These are phyloP conservation scores for Metschnikowia matae DNA, from an alignment of 805 yeast species.

Conservation along the genomic window DNA sequence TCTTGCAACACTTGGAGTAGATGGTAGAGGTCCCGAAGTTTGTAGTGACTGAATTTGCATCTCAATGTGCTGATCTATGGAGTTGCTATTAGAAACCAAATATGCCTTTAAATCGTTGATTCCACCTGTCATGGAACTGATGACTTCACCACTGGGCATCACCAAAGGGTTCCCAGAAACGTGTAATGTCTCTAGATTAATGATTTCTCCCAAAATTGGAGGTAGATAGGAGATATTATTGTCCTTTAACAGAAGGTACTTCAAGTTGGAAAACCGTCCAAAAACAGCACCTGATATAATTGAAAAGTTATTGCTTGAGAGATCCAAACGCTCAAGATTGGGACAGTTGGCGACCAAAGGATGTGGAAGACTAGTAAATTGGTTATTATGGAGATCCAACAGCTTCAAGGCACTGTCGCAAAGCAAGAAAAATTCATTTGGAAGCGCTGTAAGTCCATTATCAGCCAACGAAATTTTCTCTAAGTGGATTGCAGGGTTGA, in stretches of 20 bases:
- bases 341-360: conserved; percentile 30
- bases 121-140: conserved; percentile 43
- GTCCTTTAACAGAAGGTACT: conserved; percentile 57
- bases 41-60: conserved; percentile 15
- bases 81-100: conserved; percentile 31
- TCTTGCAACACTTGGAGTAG: conserved; percentile 21
- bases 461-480: conserved; percentile 12
- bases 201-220: conserved; percentile 47
- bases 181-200: conserved; percentile 53
- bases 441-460: conserved; percentile 9
- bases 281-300: conserved; percentile 44
- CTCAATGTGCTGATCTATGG: conserved; percentile 21
- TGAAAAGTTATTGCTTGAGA: conserved; percentile 53
- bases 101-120: conserved; percentile 37
- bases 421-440: conserved; percentile 10
- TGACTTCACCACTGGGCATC: conserved; percentile 39
- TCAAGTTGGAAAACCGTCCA: conserved; percentile 40
- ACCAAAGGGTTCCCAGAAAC: conserved; percentile 59
- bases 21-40: conserved; percentile 4
- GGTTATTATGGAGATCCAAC: conserved; percentile 63
- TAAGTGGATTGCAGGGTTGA: conserved; percentile 8
- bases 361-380: conserved; percentile 50
- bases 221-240: conserved; percentile 57
- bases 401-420: conserved; percentile 30
- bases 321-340: conserved; percentile 60